Conservation (phyloP, 495 filamentous ascomycete genomes). For the Penicillium waksmanii region DNA sequence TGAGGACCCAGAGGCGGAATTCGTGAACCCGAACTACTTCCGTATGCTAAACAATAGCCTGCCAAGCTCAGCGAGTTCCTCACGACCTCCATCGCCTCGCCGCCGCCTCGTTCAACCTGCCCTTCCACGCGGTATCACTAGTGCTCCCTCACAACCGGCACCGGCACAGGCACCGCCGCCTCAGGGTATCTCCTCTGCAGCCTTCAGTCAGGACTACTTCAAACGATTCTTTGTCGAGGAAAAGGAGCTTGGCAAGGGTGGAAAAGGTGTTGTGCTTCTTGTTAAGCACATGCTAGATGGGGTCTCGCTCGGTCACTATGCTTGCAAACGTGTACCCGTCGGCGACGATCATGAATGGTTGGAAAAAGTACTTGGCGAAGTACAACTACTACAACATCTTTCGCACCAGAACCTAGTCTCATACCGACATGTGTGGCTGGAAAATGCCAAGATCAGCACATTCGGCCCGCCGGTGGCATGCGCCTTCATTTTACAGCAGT, state of each 20-base stretch:
- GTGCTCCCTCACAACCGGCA: conserved; percentile 52
- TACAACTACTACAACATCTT: conserved; percentile 86
- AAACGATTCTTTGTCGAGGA: conserved; percentile 89
- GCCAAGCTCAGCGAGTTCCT: conserved; percentile 52
- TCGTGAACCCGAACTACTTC: conserved; percentile 90
- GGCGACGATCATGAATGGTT: conserved; percentile 95
- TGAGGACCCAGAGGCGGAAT: conserved; percentile 59
- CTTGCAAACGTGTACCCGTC: conserved; percentile 95
- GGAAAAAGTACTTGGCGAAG: conserved; percentile 90
- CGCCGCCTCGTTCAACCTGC: conserved; percentile 56
- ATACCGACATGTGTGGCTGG: conserved; percentile 96
- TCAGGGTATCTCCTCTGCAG: conserved; percentile 76
- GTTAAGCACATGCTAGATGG: conserved; percentile 90
- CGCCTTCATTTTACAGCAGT: conserved; percentile 96
- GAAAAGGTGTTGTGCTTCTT: conserved; percentile 90
- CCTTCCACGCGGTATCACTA: conserved; percentile 41
- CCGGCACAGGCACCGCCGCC: conserved; percentile 45
- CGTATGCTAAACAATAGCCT: conserved; percentile 77
- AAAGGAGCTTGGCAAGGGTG: conserved; percentile 80
- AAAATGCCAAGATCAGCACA: conserved; percentile 77
- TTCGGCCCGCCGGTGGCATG: conserved; percentile 94
- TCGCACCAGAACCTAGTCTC: conserved; percentile 96
- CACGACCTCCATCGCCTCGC: conserved; percentile 54
- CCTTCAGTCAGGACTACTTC: conserved; percentile 92
- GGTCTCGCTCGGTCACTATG: conserved; percentile 85